phyloP scores from a whole-genome alignment of 2,329 filamentous ascomycete genomes.

The Aspergillus carbonarius region DNA sequence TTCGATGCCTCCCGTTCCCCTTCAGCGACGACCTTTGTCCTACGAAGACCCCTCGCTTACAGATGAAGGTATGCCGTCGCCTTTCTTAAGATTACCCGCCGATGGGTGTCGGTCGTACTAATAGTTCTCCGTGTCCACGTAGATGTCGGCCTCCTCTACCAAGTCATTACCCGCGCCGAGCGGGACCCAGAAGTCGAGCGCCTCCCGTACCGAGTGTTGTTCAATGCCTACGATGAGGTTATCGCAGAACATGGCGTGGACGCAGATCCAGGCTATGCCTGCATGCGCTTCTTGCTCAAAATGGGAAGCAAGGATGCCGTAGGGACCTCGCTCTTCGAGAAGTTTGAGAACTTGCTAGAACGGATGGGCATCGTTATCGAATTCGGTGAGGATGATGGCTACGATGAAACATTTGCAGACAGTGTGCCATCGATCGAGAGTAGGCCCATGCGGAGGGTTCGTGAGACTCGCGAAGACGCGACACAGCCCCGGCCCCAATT shows the following conservation, averaged over 20 bases:
- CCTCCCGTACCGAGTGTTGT: constrained; percentile 73
- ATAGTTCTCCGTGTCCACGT: background rate
- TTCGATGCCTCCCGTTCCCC: constrained; percentile 52
- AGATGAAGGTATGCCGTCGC: constrained; percentile 55
- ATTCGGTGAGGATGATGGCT: constrained; percentile 50
- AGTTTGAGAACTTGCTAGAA: constrained; percentile 67
- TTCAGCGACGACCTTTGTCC: constrained; percentile 41
- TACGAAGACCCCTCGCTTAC: constrained; percentile 52
- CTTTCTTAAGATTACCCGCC: background rate
- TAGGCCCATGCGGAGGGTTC: constrained; percentile 19
- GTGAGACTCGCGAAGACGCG: constrained; percentile 26
- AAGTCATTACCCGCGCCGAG: constrained; percentile 72
- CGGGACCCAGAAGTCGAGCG: constrained; percentile 62
- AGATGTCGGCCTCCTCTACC: constrained; percentile 79
- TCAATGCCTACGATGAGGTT: constrained; percentile 74
- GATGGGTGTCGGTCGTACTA: background rate
- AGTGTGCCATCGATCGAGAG: constrained; percentile 24
- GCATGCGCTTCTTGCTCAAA: constrained; percentile 75
- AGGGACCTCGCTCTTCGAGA: constrained; percentile 62
- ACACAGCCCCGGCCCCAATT: constrained; percentile 13
- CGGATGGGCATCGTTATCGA: constrained; percentile 72
- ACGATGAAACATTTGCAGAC: constrained; percentile 32
- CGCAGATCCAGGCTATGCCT: constrained; percentile 70
- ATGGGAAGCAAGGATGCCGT: constrained; percentile 63
- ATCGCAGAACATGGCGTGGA: constrained; percentile 69